Percentiles rank a stretch among this genome's conserved stretches.
Evolutionary conservation across 73 alveolate genomes (phyloP).

Genomic region (Symbiodinium natans): DNA sequence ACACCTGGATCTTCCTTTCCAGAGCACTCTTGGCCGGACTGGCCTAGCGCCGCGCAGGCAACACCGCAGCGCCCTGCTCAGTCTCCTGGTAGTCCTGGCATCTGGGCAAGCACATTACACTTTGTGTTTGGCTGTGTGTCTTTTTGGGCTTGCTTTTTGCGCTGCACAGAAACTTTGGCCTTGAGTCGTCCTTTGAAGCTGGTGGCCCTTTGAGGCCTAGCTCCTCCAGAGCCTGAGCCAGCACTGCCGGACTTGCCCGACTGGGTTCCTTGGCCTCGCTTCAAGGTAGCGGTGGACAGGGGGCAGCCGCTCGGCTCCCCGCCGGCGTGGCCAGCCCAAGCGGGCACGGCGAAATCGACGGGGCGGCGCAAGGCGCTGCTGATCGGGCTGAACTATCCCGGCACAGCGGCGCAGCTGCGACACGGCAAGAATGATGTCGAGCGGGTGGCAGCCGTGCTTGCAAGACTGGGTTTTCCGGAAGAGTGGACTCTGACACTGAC

Average conservation of each 20-base stretch:
- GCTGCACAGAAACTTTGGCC: too few species aligned
- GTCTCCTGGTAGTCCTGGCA: neutral
- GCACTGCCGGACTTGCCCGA: neutral
- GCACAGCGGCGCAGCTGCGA: slow-evolving; percentile 73
- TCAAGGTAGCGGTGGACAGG: slow-evolving; percentile 36
- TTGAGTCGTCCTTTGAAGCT: too few species aligned
- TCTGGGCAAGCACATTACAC: neutral
- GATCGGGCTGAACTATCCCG: slow-evolving; percentile 58
- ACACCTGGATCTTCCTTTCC: too few species aligned
- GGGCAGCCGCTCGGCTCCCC: neutral
- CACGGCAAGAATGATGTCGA: slow-evolving; percentile 31
- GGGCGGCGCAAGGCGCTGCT: slow-evolving; percentile 32
- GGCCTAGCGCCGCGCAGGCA: neutral
- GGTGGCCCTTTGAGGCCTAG: too few species aligned
- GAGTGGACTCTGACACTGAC: slow-evolving; percentile 69
- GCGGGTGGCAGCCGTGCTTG: slow-evolving; percentile 18
- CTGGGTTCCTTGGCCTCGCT: slow-evolving; percentile 63
- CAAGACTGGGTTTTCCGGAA: slow-evolving; percentile 71
- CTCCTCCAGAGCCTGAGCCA: neutral
- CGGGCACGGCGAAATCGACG: neutral
- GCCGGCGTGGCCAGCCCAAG: neutral
- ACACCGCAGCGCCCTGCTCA: too few species aligned
- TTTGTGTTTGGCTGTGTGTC: too few species aligned
- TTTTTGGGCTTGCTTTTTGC: too few species aligned
- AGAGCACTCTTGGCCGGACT: neutral